Evolutionary conservation across 2,329 filamentous ascomycete genomes (phyloP), one percentile per base, ranked within the genome.

Genomic region (Talaromyces albobiverticillius): DNA sequence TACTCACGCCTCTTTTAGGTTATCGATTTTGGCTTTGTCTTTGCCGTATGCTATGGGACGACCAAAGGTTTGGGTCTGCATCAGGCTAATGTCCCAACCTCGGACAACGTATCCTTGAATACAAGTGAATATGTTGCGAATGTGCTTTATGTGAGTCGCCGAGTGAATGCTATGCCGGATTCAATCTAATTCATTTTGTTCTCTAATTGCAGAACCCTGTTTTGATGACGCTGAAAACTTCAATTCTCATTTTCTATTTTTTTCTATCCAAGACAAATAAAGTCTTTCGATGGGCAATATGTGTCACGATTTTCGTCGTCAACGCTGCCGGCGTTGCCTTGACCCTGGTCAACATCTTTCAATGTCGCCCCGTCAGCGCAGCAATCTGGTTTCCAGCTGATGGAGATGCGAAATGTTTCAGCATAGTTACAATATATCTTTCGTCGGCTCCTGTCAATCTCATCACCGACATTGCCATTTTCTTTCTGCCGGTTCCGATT

Each of bases 231-330:
- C 90, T 90, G 48, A 96, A 96, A 73, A 91, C 89, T 0, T 95
- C 90, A n/a, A 89, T 96, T 62, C 79, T 96, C 55, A 80, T 94
- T 51, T 96, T 96, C 71, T 96, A 95, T 72, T 79, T 96, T 47
- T 86, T 87, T 38, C 79, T 96, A 46, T 89, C 90, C 23, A 87
- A 86, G 63, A 88, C 90, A 56, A 85, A 95, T 61, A 83, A 84
- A 59, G 78, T 92, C 47, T 86, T 96, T 60, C 84, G 88, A 56
- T 83, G 87, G 71, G 85, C 86, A n/a, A 94, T 90, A n/a, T 91
- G 91, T 77, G 77, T 81, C 4, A 90, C 89, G 0, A 76, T 96
- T 1, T 78, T 77, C 46, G 79, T 95, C 20, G 90, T 96, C 67
- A 95, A 94, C 64, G 67, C 86, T 7, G 87, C 88, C 26, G 92